Evolutionary conservation across 192 early-diverging fungal species (phyloP).

Genomic region (Coemansia sp.): DNA sequence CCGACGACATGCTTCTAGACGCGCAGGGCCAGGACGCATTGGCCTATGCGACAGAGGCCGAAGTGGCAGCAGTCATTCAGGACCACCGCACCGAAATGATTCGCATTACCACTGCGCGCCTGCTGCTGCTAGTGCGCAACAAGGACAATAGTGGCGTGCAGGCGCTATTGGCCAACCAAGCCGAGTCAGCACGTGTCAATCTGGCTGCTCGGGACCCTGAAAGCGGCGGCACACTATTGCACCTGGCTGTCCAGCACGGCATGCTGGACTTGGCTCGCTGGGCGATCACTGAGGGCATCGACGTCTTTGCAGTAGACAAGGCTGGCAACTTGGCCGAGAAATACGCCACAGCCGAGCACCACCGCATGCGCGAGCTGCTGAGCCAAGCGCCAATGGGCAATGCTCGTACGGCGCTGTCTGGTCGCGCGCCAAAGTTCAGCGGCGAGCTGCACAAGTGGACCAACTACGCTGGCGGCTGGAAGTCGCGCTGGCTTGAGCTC

Average conservation of each 20-base stretch:
- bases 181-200: slow-evolving; percentile 63
- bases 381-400: slow-evolving; percentile 58
- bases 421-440: slow-evolving; percentile 60
- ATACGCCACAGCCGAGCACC: slow-evolving; percentile 41
- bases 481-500: slow-evolving; percentile 78
- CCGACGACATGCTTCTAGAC: slow-evolving; percentile 71
- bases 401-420: slow-evolving; percentile 57
- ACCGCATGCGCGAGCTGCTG: slow-evolving; percentile 60
- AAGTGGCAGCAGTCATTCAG: slow-evolving; percentile 58
- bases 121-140: slow-evolving; percentile 58
- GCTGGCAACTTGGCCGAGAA: slow-evolving; percentile 59
- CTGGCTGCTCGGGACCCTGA: slow-evolving; percentile 69
- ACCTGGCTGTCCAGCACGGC: slow-evolving; percentile 66
- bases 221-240: slow-evolving; percentile 68
- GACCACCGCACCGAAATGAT: slow-evolving; percentile 64
- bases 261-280: slow-evolving; percentile 70
- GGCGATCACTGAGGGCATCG: slow-evolving; percentile 74
- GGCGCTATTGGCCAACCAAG: slow-evolving; percentile 57
- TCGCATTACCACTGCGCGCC: slow-evolving; percentile 44
- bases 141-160: slow-evolving; percentile 44
- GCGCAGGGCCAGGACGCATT: slow-evolving; percentile 64
- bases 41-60: slow-evolving; percentile 45
- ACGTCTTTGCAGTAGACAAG: slow-evolving; percentile 70
- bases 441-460: slow-evolving; percentile 79
- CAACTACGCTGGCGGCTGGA: slow-evolving; percentile 84